phyloP scores from a whole-genome alignment of 2,329 filamentous ascomycete species.

The Alternaria sp. region DNA sequence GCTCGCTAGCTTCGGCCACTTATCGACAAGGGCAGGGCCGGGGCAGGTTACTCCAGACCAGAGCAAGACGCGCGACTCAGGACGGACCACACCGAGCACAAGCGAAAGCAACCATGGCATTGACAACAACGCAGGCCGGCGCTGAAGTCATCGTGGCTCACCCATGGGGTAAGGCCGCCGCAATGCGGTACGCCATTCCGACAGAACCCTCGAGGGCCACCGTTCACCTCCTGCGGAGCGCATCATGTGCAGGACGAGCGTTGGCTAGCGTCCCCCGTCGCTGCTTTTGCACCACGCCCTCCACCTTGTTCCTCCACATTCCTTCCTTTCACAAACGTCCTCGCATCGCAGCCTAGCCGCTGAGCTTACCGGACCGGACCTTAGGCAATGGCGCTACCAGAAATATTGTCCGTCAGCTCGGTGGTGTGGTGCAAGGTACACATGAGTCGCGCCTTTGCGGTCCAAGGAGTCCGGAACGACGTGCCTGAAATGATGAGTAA shows the following conservation, averaged over 20 bases:
- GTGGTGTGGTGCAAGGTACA: slow-evolving; percentile 14
- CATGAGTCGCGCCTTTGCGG: slow-evolving; percentile 9
- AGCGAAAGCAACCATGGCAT: neutral
- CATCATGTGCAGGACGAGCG: slow-evolving; percentile 23
- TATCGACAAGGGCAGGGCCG: slow-evolving; percentile 24
- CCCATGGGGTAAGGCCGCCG: slow-evolving; percentile 12
- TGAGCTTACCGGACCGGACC: slow-evolving; percentile 30
- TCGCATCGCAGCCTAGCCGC: slow-evolving; percentile 19
- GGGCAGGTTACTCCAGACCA: slow-evolving; percentile 22
- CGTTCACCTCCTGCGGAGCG: slow-evolving; percentile 19
- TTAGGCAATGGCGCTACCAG: slow-evolving; percentile 23
- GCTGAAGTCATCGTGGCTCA: slow-evolving; percentile 15
- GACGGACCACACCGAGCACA: slow-evolving; percentile 11
- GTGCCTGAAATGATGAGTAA: slow-evolving; percentile 34
- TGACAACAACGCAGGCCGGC: neutral
- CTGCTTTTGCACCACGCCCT: slow-evolving; percentile 28
- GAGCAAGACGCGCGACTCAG: slow-evolving; percentile 14
- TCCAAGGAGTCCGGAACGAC: slow-evolving; percentile 32
- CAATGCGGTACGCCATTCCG: slow-evolving; percentile 28
- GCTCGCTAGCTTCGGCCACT: slow-evolving; percentile 12
- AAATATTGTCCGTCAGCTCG: slow-evolving; percentile 34
- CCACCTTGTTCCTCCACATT: slow-evolving; percentile 1
- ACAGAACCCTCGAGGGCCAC: slow-evolving; percentile 12
- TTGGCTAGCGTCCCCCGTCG: slow-evolving; percentile 22
- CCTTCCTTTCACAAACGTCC: slow-evolving; percentile 11